Conservation (phyloP, 495 filamentous ascomycete genomes). For the Bryoglossum gracile region DNA sequence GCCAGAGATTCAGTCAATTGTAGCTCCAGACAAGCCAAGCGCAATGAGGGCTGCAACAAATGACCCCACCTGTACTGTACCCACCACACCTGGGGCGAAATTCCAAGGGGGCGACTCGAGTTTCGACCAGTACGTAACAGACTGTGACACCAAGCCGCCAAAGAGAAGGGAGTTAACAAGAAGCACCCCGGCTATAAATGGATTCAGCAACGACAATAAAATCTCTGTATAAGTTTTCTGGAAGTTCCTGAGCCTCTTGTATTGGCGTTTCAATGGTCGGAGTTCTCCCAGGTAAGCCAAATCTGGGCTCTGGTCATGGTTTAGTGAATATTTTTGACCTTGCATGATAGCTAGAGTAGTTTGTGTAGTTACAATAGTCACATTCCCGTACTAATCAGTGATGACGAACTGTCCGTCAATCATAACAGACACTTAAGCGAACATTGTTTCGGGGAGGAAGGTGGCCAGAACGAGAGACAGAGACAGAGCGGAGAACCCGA, state of each 20-base stretch:
- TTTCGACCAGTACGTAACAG: not conserved
- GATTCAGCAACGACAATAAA: conserved; percentile 1
- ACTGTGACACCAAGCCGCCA: not conserved
- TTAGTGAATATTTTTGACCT: not conserved
- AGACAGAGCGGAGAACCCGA: conserved; percentile 4
- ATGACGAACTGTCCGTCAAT: conserved; percentile 6
- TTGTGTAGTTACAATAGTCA: conserved; percentile 1
- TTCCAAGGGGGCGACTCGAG: conserved; percentile 2
- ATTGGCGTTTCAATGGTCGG: not conserved
- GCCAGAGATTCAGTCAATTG: conserved; percentile 1
- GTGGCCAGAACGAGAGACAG: not conserved
- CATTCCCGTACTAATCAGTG: conserved; percentile 5
- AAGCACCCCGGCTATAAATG: not conserved
- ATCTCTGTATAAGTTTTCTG: conserved; percentile 2
- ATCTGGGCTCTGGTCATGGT: not conserved
- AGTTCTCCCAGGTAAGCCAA: not conserved
- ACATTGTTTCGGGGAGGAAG: conserved; percentile 3
- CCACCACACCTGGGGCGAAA: not conserved
- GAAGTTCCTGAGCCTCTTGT: not conserved
- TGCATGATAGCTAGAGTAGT: not conserved
- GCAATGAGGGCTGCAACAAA: conserved; percentile 1
- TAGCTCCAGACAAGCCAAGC: conserved; percentile 1
- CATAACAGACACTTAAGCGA: not conserved
- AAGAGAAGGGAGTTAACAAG: conserved; percentile 3
- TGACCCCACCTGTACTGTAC: conserved; percentile 3